Base-by-base conservation (phyloP, 148 eudicot genomes). In the Dianthus caryophyllus region DNA sequence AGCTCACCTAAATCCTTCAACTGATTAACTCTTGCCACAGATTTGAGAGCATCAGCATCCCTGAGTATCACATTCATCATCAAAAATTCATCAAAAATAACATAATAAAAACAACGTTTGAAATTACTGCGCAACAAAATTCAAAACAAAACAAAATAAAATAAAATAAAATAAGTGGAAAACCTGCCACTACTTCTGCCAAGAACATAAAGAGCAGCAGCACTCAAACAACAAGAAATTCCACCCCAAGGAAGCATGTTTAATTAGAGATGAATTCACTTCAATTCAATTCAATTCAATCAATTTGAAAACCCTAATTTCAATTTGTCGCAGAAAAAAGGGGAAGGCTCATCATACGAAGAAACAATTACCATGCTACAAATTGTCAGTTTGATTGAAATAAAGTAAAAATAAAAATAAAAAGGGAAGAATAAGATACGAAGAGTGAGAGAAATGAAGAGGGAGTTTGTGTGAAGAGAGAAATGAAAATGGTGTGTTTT, bases 241-340 rank as follows among this genome's bases (percentile, higher is more conserved):
- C 99, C 97, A 38, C 99, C 96, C 92, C 97, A 85, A 2, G 99
- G 97, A 52, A 85, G 83, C 96, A 89, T 85, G 52, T 67, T 69
- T 29, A 22, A 20, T 9, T 9, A 39, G 16, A 17, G 10, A 24
- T 24, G 9, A 5, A 1, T 33, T 3, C 2, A n/a, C n/a, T 33
- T 3, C 2, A 6, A 15, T 7, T 57, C 7, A 33, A 33, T 33
- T 33, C 7, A 33, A 33, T 33, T 33, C 38, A 7, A 33, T 33
- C 7, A 33, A n/a, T 9, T 26, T 1, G 12, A 49, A 70, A 70
- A 70, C 79, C 79, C 79, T 58, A 76, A 65, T 59, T 22, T 47
- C 0, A 53, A 53, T 53, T 51, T 21, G 8, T 9, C 11, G 44
- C 6, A 9, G 10, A 9, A 6, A 41, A 41, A 41, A 41, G 8